Percentiles rank a stretch among this genome's conserved stretches.
These are phyloP conservation scores for Pulicaria dysenterica DNA, from an alignment of 129 eudicot species.

Conservation along the genomic window DNA sequence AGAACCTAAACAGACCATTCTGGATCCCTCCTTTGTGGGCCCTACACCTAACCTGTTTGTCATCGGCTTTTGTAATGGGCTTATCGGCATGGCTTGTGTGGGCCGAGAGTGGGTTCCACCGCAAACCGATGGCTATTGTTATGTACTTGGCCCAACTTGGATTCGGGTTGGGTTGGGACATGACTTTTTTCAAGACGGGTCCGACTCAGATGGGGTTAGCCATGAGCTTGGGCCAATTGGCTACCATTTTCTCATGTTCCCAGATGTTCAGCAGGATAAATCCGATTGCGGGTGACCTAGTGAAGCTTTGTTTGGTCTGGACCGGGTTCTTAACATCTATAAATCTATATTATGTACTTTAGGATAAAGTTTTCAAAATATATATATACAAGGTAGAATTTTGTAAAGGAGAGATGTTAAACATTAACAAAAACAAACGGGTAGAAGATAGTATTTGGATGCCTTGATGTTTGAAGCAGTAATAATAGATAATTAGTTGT, in stretches of 20 bases:
- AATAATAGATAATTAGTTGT: neutral
- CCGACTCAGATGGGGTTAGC: conserved; percentile 52
- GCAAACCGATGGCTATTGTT: conserved; percentile 50
- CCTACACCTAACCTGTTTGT: conserved; percentile 54
- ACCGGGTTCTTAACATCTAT: conserved; percentile 49
- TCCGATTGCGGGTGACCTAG: conserved; percentile 80
- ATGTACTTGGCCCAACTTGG: conserved; percentile 61
- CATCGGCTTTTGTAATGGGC: conserved; percentile 54
- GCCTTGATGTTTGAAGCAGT: neutral
- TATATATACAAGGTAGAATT: neutral
- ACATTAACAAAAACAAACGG: neutral
- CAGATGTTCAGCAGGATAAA: conserved; percentile 53
- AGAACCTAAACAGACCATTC: conserved; percentile 40
- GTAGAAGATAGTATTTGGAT: neutral
- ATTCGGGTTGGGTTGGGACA: conserved; percentile 69
- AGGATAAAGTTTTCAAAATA: neutral
- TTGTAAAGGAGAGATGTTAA: neutral
- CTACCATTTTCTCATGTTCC: conserved; percentile 45
- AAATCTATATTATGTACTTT: conserved; percentile 56
- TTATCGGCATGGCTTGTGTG: conserved; percentile 87
- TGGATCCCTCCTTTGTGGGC: conserved; percentile 82
- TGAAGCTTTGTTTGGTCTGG: conserved; percentile 77
- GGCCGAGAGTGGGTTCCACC: conserved; percentile 93
- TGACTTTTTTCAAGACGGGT: conserved; percentile 53
- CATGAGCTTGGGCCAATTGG: conserved; percentile 50